Conservation (phyloP, 768 basidiomycete genomes). For the Boletales sp. region DNA sequence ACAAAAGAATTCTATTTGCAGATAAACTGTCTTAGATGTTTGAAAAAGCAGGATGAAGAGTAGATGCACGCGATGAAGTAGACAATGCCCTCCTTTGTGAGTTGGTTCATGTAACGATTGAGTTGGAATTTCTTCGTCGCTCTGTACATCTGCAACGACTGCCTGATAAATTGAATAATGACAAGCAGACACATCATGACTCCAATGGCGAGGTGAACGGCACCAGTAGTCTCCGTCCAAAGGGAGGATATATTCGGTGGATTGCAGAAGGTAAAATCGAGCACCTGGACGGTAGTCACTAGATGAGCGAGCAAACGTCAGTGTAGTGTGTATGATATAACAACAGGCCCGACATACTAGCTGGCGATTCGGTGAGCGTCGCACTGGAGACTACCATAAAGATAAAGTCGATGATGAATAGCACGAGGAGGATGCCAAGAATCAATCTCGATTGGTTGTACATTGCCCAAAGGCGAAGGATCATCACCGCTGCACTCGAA, state of each 20-base stretch:
- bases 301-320: no score
- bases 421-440: not conserved
- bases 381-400: not conserved
- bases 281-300: not conserved
- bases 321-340: no score
- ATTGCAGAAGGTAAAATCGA: not conserved
- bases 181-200: not conserved
- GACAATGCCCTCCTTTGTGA: not conserved
- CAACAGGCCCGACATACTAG: not conserved
- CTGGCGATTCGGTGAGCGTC: not conserved
- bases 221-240: not conserved
- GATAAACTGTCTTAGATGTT: no score
- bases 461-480: not conserved
- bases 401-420: not conserved
- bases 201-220: not conserved
- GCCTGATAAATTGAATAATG: not conserved
- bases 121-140: not conserved
- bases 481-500: not conserved
- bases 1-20: no score
- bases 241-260: no score
- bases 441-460: not conserved
- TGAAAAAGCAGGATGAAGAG: no score
- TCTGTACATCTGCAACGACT: not conserved
- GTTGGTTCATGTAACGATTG: not conserved
- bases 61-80: not conserved